These are phyloP conservation scores for Lunularia cruciata DNA, from an alignment of 225 moss, liverwort and hornwort genomes.

Conservation along the genomic window DNA sequence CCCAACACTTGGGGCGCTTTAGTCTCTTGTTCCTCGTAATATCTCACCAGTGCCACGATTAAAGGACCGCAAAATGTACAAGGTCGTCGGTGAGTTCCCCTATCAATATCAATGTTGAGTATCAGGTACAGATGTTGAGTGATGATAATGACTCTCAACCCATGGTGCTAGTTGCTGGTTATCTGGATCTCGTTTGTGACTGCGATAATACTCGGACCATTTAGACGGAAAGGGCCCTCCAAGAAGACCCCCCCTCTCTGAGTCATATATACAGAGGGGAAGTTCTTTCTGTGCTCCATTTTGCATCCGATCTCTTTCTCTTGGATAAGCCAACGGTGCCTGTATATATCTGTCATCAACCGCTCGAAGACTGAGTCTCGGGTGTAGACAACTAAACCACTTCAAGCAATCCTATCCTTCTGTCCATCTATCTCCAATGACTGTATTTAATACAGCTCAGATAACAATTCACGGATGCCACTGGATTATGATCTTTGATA, in stretches of 20 bases:
- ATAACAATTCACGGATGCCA: no score
- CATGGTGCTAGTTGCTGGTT: slow-evolving; percentile 82
- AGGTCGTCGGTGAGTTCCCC: no score
- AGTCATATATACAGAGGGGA: slow-evolving; percentile 78
- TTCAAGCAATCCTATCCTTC: no score
- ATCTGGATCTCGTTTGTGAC: slow-evolving; percentile 66
- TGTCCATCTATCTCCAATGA: no score
- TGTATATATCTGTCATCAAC: slow-evolving; percentile 92
- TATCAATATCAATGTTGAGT: background rate
- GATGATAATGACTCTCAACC: slow-evolving; percentile 61
- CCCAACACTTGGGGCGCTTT: no score
- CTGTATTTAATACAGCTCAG: no score
- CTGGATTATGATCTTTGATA: no score
- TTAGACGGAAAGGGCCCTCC: slow-evolving; percentile 50
- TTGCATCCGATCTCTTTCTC: slow-evolving; percentile 62
- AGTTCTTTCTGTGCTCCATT: slow-evolving; percentile 56
- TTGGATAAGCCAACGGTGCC: slow-evolving; percentile 82
- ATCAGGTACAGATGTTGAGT: background rate
- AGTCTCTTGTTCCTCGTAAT: background rate
- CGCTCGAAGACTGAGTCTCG: no score
- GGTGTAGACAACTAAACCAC: no score
- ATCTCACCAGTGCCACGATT: background rate
- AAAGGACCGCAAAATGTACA: no score
- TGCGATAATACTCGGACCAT: slow-evolving; percentile 77
- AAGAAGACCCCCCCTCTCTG: slow-evolving; percentile 65